Percentiles rank a stretch among this genome's conserved stretches.
Evolutionary conservation across 2,329 filamentous ascomycete genomes (phyloP).

Genomic region (Orbilia quercus): DNA sequence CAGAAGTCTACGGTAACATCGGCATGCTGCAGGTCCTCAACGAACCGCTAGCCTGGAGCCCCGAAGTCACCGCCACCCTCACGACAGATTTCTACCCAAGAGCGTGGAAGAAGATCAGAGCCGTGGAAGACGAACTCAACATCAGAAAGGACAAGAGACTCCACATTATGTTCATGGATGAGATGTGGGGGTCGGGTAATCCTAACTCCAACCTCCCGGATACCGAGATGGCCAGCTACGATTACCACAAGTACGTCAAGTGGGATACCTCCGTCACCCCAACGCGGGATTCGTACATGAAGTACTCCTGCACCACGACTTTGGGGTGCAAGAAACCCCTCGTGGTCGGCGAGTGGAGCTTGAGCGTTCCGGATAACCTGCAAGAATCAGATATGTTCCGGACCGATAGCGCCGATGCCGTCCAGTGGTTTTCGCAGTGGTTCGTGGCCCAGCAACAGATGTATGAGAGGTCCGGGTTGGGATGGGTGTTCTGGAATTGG

Average conservation of each 20-base stretch:
- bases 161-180: constrained; percentile 69
- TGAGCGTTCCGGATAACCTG: constrained; percentile 67
- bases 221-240: constrained; percentile 67
- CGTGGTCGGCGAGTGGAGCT: constrained; percentile 71
- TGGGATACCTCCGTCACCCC: constrained; percentile 66
- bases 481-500: constrained; percentile 74
- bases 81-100: constrained; percentile 66
- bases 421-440: constrained; percentile 69
- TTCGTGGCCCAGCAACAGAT: constrained; percentile 70
- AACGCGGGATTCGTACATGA: constrained; percentile 67
- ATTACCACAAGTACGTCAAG: constrained; percentile 69
- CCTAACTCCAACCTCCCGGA: constrained; percentile 65
- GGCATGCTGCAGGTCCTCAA: constrained; percentile 58
- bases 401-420: constrained; percentile 60
- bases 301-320: constrained; percentile 67
- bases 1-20: constrained; percentile 53
- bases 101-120: constrained; percentile 66
- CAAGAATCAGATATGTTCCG: constrained; percentile 65
- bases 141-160: constrained; percentile 65
- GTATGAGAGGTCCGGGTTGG: constrained; percentile 68
- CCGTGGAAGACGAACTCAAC: constrained; percentile 65
- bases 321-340: constrained; percentile 65
- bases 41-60: constrained; percentile 50
- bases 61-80: constrained; percentile 61
- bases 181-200: constrained; percentile 70